Percentiles rank a stretch among this genome's conserved stretches.
Conservation (phyloP, 306 rosid genomes). For the Geum urbanum region DNA sequence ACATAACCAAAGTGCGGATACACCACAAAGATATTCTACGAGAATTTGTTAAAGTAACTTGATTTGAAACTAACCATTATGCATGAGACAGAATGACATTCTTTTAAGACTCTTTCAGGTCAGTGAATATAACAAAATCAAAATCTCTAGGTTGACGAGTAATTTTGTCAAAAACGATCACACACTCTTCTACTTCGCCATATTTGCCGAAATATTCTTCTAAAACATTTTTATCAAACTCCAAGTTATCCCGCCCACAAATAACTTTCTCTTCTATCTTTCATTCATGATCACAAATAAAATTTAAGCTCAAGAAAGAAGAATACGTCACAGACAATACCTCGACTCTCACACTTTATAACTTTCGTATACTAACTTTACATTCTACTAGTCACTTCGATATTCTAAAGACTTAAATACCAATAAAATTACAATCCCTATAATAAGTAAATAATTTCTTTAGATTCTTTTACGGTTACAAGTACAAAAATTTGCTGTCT, state of each 20-base stretch:
- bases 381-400: too few species aligned
- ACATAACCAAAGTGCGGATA: background rate
- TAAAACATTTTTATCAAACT: background rate
- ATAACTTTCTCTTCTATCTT: background rate
- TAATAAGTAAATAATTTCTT: too few species aligned
- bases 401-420: too few species aligned
- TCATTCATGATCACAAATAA: background rate
- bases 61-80: background rate
- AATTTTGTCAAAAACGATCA: background rate
- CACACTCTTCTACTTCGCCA: background rate
- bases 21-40: too few species aligned
- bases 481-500: too few species aligned
- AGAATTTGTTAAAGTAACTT: background rate
- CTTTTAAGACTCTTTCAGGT: background rate
- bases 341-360: too few species aligned
- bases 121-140: constrained; percentile 2
- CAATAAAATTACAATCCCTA: too few species aligned
- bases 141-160: background rate
- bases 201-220: background rate
- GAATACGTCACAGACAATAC: too few species aligned
- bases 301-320: too few species aligned
- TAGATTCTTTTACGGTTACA: too few species aligned
- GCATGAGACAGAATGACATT: background rate
- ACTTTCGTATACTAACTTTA: too few species aligned
- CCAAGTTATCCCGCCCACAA: background rate